Percentiles rank a stretch among this genome's conserved stretches.
phyloP scores from a whole-genome alignment of 164 flowering plant species.

The Liquidambar formosana region DNA sequence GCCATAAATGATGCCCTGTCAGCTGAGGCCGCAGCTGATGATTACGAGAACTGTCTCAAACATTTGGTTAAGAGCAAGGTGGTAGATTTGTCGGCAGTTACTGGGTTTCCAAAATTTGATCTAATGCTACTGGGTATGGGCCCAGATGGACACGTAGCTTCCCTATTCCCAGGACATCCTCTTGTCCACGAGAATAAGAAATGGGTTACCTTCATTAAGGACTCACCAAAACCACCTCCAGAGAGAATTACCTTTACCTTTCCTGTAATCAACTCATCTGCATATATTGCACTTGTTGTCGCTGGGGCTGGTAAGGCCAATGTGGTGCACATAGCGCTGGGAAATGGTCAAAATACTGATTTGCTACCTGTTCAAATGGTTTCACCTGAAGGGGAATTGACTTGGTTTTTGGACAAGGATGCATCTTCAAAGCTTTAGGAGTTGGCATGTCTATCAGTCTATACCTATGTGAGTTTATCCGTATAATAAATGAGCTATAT shows the following conservation, averaged over 20 bases:
- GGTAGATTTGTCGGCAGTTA: slow-evolving; percentile 34
- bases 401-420: slow-evolving; percentile 73
- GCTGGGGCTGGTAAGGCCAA: slow-evolving; percentile 56
- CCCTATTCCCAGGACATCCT: slow-evolving; percentile 78
- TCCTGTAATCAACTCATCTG: slow-evolving; percentile 76
- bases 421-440: slow-evolving; percentile 61
- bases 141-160: slow-evolving; percentile 87
- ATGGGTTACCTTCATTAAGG: slow-evolving; percentile 74
- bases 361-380: slow-evolving; percentile 59
- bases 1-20: slow-evolving; percentile 75
- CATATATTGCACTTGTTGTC: slow-evolving; percentile 60
- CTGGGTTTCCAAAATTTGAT: slow-evolving; percentile 75
- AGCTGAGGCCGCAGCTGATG: slow-evolving; percentile 83
- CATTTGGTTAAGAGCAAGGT: slow-evolving; percentile 46
- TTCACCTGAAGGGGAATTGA: slow-evolving; percentile 54
- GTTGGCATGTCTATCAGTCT: not conserved
- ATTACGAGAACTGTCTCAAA: slow-evolving; percentile 62
- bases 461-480: slow-evolving; percentile 3
- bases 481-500: not conserved
- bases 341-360: slow-evolving; percentile 29
- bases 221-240: slow-evolving; percentile 86
- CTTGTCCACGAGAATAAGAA: slow-evolving; percentile 56
- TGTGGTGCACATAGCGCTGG: slow-evolving; percentile 46
- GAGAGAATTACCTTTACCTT: slow-evolving; percentile 76
- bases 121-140: slow-evolving; percentile 85